A percentile compares a stretch with the other conserved stretches of the same genome.
Conservation (phyloP, 1,284 basidiomycete genomes). For the Cutaneotrichosporon arboriforme region DNA sequence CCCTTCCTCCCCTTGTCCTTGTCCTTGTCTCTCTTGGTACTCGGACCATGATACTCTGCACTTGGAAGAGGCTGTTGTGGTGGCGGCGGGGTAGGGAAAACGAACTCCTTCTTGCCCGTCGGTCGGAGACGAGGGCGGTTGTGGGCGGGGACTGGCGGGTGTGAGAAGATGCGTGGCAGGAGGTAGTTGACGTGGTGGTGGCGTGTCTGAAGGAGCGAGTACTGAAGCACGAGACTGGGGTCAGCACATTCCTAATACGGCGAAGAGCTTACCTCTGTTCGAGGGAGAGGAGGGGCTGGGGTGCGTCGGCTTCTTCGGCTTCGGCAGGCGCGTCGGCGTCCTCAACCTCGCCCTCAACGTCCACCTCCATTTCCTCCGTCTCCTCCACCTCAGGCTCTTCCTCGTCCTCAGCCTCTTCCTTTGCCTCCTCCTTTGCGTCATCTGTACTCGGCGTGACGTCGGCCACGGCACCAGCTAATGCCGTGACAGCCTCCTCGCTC, state of each 20-base stretch:
- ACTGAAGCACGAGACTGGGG: slow-evolving; percentile 33
- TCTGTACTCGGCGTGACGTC: slow-evolving; percentile 2
- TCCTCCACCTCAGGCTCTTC: slow-evolving; percentile 5
- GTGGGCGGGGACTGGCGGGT: slow-evolving; percentile 39
- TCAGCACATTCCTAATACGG: not conserved
- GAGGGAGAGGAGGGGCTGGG: slow-evolving; percentile 27
- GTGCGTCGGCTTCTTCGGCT: slow-evolving; percentile 3
- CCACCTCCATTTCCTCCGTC: slow-evolving; percentile 4
- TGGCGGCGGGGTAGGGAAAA: slow-evolving; percentile 36
- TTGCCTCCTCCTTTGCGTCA: slow-evolving; percentile 16
- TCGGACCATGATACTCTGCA: slow-evolving; percentile 16
- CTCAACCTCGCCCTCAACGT: slow-evolving; percentile 3
- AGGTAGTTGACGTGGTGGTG: slow-evolving; percentile 37
- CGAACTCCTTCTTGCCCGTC: slow-evolving; percentile 29
- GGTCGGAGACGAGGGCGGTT: slow-evolving; percentile 31
- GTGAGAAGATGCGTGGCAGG: slow-evolving; percentile 42
- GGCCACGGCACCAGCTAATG: slow-evolving; percentile 23
- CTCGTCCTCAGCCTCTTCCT: slow-evolving; percentile 1
- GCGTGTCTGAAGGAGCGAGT: slow-evolving; percentile 37
- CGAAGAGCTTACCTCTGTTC: slow-evolving; percentile 36
- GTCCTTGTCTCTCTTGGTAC: slow-evolving; percentile 5
- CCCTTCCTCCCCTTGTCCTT: slow-evolving; percentile 2
- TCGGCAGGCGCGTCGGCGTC: slow-evolving; percentile 8
- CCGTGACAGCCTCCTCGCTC: slow-evolving; percentile 37
- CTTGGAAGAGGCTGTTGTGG: slow-evolving; percentile 23